Evolutionary conservation across 176 grass and related monocot genomes (phyloP).

Genomic region (Bothriochloa decipiens): DNA sequence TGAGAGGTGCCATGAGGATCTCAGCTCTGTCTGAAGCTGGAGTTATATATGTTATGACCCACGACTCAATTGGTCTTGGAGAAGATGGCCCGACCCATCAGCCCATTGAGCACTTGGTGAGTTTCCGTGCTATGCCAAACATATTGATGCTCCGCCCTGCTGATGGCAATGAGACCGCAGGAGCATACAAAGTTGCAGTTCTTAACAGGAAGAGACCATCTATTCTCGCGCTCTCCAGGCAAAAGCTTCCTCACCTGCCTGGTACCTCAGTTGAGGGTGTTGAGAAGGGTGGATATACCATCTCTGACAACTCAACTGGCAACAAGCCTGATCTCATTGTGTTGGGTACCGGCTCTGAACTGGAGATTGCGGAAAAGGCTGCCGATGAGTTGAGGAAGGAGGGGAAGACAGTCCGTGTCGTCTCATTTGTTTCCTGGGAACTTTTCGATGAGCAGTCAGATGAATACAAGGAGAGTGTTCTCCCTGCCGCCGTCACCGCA

Average conservation of each 20-base stretch:
- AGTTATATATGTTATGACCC: slow-evolving; percentile 99
- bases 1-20: slow-evolving; percentile 95
- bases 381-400: slow-evolving; percentile 86
- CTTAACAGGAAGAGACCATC: slow-evolving; percentile 91
- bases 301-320: slow-evolving; percentile 90
- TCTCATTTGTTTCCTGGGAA: slow-evolving; percentile 92
- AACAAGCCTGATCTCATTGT: slow-evolving; percentile 94
- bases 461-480: slow-evolving; percentile 92
- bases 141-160: slow-evolving; percentile 96
- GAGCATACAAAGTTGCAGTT: slow-evolving; percentile 87
- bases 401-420: slow-evolving; percentile 92
- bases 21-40: slow-evolving; percentile 81
- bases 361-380: slow-evolving; percentile 87
- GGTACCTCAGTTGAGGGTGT: slow-evolving; percentile 93
- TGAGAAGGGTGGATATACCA: slow-evolving; percentile 86
- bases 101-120: slow-evolving; percentile 88
- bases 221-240: slow-evolving; percentile 88
- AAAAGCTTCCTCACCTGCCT: slow-evolving; percentile 88
- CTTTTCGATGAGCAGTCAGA: slow-evolving; percentile 83
- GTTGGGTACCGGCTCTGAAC: slow-evolving; percentile 79
- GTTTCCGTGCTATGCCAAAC: slow-evolving; percentile 96
- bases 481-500: slow-evolving; percentile 68
- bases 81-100: slow-evolving; percentile 99
- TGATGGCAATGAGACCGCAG: slow-evolving; percentile 96
- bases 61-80: slow-evolving; percentile 96